phyloP scores from a whole-genome alignment of 495 filamentous ascomycete species.

The Saxispiralis lemnorum region DNA sequence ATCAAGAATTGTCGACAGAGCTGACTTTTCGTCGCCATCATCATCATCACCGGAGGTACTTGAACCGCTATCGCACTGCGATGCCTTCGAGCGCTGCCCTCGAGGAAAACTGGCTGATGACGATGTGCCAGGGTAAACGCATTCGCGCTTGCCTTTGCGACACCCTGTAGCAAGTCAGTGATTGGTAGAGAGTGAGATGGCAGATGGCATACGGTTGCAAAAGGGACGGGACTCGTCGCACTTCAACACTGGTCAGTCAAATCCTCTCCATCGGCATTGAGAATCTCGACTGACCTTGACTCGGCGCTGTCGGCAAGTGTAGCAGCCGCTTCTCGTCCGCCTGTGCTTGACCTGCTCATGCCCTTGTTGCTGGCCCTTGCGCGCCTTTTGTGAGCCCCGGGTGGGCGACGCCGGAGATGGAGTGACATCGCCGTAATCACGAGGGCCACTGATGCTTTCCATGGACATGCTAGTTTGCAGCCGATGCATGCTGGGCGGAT shows the following conservation, averaged over 20 bases:
- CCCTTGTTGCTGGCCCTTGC: slow-evolving; percentile 24
- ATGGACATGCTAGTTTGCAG: slow-evolving; percentile 9
- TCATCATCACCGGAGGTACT: slow-evolving; percentile 36
- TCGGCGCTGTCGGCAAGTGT: slow-evolving; percentile 72
- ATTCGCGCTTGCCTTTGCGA: slow-evolving; percentile 69
- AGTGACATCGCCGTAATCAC: slow-evolving; percentile 9
- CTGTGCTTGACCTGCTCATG: slow-evolving; percentile 81
- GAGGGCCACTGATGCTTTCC: slow-evolving; percentile 11
- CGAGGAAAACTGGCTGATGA: neutral
- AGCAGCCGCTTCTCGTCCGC: slow-evolving; percentile 84
- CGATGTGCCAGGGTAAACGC: slow-evolving; percentile 53
- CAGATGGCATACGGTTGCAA: slow-evolving; percentile 48
- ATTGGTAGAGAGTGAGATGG: neutral
- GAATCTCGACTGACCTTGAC: slow-evolving; percentile 50
- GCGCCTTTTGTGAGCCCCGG: slow-evolving; percentile 4
- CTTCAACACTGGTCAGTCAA: slow-evolving; percentile 17
- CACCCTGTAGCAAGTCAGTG: slow-evolving; percentile 38
- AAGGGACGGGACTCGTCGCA: slow-evolving; percentile 74
- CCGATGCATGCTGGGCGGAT: slow-evolving; percentile 6
- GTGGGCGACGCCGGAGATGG: slow-evolving; percentile 4
- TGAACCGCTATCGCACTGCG: slow-evolving; percentile 26
- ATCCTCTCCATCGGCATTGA: neutral
- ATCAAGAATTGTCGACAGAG: slow-evolving; percentile 46
- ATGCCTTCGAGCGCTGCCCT: slow-evolving; percentile 23
- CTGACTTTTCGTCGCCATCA: slow-evolving; percentile 34